Conservation (phyloP, 1,284 basidiomycete genomes). For the Xanthoconium separans region DNA sequence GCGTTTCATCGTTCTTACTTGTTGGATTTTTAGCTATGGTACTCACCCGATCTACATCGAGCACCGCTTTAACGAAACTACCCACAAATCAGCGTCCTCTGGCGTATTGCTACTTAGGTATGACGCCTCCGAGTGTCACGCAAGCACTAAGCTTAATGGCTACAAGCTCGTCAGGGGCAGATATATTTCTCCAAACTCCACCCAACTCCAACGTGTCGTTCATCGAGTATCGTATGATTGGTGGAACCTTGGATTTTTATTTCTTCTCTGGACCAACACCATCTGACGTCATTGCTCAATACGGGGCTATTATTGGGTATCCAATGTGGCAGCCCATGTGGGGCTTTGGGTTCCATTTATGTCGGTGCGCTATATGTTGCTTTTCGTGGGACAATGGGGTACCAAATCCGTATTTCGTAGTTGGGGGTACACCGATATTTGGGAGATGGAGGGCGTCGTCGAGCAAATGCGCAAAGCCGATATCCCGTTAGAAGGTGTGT, state of each 20-base stretch:
- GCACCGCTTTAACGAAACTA: constrained; percentile 50
- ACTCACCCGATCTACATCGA: constrained; percentile 68
- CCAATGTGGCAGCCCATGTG: constrained; percentile 67
- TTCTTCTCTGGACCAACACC: constrained; percentile 67
- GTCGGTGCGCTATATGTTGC: constrained; percentile 40
- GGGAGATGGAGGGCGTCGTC: constrained; percentile 46
- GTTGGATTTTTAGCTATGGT: constrained; percentile 46
- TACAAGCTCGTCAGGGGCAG: constrained; percentile 51
- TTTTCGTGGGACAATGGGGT: background rate
- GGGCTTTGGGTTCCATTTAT: constrained; percentile 71
- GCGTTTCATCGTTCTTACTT: constrained; percentile 3
- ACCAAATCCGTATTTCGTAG: constrained; percentile 23
- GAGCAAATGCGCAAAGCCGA: constrained; percentile 55
- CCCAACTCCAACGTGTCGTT: constrained; percentile 47
- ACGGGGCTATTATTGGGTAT: constrained; percentile 54
- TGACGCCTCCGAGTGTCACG: background rate
- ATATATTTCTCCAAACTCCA: constrained; percentile 60
- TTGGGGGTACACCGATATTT: constrained; percentile 51
- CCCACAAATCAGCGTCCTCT: constrained; percentile 52
- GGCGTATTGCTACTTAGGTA: constrained; percentile 67
- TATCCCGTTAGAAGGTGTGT: constrained; percentile 59
- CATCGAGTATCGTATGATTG: constrained; percentile 59
- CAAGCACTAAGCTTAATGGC: background rate
- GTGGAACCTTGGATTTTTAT: constrained; percentile 65
- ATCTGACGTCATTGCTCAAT: constrained; percentile 62